A percentile compares a stretch with the other conserved stretches of the same genome.
Conservation (phyloP, 2,329 filamentous ascomycete species). For the Raffaelea ambrosiae region DNA sequence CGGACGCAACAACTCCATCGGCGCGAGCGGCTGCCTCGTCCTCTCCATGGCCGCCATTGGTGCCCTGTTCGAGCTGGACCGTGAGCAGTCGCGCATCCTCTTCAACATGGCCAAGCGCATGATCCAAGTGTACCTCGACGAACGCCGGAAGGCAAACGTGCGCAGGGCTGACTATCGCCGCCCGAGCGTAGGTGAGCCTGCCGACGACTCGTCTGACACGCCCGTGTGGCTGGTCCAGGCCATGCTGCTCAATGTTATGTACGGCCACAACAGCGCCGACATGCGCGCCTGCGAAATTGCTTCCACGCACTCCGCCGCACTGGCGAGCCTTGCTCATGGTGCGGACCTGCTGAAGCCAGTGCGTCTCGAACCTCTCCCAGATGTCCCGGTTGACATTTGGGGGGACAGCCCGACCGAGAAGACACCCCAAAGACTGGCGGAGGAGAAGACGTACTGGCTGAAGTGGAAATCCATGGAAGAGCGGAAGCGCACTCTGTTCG, state of each 20-base stretch:
- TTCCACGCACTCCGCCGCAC: conserved; percentile 79
- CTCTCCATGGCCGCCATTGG: conserved; percentile 75
- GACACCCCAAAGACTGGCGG: conserved; percentile 15
- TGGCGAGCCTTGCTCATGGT: conserved; percentile 84
- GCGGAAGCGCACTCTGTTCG: conserved; percentile 84
- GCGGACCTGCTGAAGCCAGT: conserved; percentile 58
- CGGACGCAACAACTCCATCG: conserved; percentile 35
- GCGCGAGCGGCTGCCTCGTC: conserved; percentile 78
- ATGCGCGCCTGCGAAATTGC: conserved; percentile 87
- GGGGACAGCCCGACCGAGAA: conserved; percentile 33
- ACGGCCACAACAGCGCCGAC: conserved; percentile 90
- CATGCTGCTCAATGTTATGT: conserved; percentile 93
- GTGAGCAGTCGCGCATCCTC: conserved; percentile 68
- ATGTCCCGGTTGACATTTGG: conserved; percentile 49
- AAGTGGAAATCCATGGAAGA: conserved; percentile 85
- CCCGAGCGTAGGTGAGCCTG: neutral
- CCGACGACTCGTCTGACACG: conserved; percentile 60
- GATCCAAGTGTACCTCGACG: conserved; percentile 88
- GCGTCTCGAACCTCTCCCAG: conserved; percentile 31
- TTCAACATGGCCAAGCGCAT: conserved; percentile 94
- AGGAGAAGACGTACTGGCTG: conserved; percentile 71
- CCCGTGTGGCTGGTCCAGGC: conserved; percentile 94
- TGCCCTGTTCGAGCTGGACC: conserved; percentile 75
- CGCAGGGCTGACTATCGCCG: conserved; percentile 48
- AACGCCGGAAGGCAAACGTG: conserved; percentile 78